Base-by-base conservation (phyloP, 495 filamentous ascomycete genomes). In the Friedmanniomyces simplex region DNA sequence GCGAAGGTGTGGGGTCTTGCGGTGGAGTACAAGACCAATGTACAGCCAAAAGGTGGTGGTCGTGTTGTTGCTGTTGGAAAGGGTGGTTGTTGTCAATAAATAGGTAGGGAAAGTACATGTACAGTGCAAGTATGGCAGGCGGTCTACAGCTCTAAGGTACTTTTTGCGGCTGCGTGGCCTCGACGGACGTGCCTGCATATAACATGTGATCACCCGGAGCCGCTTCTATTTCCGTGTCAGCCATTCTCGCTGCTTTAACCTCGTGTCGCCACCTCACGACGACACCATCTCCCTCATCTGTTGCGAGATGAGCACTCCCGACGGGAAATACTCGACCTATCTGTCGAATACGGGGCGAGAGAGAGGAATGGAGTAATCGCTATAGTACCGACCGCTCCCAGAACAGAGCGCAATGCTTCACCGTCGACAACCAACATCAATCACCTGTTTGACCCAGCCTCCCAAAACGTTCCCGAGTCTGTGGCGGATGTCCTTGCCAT, bases 1-100 rank as follows among this genome's bases (percentile, higher is more conserved):
- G 61, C 43, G 61, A 63, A 43, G 21, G 61, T 48, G n/a, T 22
- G 10, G n/a, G 61, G 50, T 60, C 61, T 60, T 64, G 61, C 61
- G 61, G 50, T 64, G 61, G 61, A 64, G 61, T 64, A 64, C 61
- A 64, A 64, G 61, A 60, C 50, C 61, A 52, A 36, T 32, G 3
- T 3, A 20, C 26, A 13, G 49, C 25, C 39, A 43, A 43, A 13
- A 43, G 34, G 34, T 37, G 34, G 34, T 16, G 34, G 34, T 8
- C 8, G 16, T 8, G 34, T 37, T 8, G 34, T 37, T 16, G 39
- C 5, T 32, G 28, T 32, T 32, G 28, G 28, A 32, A 10, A 32
- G 39, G 18, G 4, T 43, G 13, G 4, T 43, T 43, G 39, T 37
- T 37, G 34, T 37, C 16, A 8, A 37, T 8, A 37, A 8, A 37